phyloP scores from a whole-genome alignment of 202 grass and related monocot species.

The Bolboschoenoplectus hybrid region DNA sequence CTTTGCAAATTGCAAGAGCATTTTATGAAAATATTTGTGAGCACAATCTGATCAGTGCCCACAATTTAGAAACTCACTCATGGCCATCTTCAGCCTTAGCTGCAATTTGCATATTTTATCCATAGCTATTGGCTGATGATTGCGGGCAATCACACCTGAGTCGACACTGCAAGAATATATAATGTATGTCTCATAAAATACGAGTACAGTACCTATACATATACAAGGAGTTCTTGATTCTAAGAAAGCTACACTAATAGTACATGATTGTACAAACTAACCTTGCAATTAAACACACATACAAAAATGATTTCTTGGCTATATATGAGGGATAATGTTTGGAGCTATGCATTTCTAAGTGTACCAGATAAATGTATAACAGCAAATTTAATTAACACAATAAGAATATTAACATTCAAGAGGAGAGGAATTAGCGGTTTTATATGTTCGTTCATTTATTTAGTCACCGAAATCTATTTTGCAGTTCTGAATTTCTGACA shows the following conservation, averaged over 20 bases:
- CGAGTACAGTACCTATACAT: too few relatives aligned
- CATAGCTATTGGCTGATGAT: neutral
- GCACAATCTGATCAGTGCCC: neutral
- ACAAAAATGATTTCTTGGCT: too few relatives aligned
- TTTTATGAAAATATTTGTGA: constrained; percentile 1
- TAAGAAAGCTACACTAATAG: too few relatives aligned
- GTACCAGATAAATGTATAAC: too few relatives aligned
- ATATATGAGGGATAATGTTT: too few relatives aligned
- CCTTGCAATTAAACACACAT: too few relatives aligned
- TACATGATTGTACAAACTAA: too few relatives aligned
- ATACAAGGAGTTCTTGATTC: too few relatives aligned
- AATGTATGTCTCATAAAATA: neutral
- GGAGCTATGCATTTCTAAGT: too few relatives aligned
- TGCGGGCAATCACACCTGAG: neutral
- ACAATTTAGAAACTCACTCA: neutral
- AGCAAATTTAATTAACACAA: too few relatives aligned
- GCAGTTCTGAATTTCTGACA: too few relatives aligned
- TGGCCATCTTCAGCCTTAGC: neutral
- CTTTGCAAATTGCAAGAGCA: neutral
- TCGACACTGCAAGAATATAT: neutral
- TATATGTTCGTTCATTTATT: neutral
- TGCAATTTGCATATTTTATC: neutral
- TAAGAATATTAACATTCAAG: neutral
- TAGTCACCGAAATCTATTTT: neutral
- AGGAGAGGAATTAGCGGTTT: neutral